Percentiles rank a stretch among this genome's conserved stretches.
Conservation (phyloP, 306 rosid genomes). For the Trifolium subterraneum region DNA sequence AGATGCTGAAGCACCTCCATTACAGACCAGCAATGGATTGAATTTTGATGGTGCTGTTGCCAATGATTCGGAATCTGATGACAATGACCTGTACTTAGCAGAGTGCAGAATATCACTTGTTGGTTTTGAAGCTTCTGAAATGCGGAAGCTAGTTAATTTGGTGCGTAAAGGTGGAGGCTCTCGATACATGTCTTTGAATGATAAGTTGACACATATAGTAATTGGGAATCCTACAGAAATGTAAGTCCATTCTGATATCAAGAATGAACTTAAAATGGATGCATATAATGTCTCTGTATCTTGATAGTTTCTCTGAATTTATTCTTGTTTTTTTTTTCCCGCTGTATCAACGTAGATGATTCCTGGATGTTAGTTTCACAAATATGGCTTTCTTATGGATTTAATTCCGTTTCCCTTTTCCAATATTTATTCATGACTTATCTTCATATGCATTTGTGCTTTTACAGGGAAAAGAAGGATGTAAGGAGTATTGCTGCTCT, state of each 20-base stretch:
- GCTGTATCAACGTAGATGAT: conserved; percentile 14
- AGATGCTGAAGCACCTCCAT: conserved; percentile 51
- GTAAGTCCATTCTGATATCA: conserved; percentile 52
- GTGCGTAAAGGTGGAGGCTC: conserved; percentile 93
- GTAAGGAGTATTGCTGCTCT: conserved; percentile 78
- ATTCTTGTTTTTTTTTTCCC: conserved; percentile 9
- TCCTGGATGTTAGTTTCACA: conserved; percentile 19
- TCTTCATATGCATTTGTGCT: conserved; percentile 33
- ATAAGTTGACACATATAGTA: conserved; percentile 84
- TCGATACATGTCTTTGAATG: conserved; percentile 73
- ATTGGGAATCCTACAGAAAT: conserved; percentile 81
- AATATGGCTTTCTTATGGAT: conserved; percentile 32
- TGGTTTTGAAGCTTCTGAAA: conserved; percentile 86
- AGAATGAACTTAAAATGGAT: conserved; percentile 28
- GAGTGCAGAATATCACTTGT: conserved; percentile 79
- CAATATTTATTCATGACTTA: conserved; percentile 2
- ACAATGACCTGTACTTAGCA: conserved; percentile 80
- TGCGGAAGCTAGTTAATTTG: conserved; percentile 86
- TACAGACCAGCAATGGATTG: conserved; percentile 51
- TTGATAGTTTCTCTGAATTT: conserved; percentile 22
- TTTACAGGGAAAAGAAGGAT: conserved; percentile 81
- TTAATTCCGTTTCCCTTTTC: conserved; percentile 1
- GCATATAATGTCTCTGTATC: conserved; percentile 25
- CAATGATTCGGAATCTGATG: conserved; percentile 87
- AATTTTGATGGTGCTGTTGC: conserved; percentile 68